Conservation (phyloP, 139 green algal genomes). For the Trebouxia sp. region DNA sequence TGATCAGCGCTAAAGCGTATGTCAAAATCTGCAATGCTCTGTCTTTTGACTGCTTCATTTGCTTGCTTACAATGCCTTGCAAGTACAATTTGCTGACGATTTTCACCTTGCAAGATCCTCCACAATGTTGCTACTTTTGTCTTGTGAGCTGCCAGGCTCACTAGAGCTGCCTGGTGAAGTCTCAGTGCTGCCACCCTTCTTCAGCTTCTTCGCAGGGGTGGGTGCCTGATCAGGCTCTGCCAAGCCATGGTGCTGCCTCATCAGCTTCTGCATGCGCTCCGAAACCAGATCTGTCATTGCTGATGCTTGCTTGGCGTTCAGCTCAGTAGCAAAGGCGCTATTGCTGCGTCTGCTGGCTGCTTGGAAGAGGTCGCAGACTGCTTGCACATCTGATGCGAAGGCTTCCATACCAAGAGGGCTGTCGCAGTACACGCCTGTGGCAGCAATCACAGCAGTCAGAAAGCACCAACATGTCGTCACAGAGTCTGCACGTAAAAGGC, state of each 20-base stretch:
- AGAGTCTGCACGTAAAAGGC: too few species aligned
- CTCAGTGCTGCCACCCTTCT: slow-evolving; percentile 12
- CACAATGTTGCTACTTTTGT: slow-evolving; percentile 9
- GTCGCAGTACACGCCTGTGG: slow-evolving; percentile 45
- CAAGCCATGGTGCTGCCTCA: slow-evolving; percentile 26
- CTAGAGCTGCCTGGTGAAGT: background rate
- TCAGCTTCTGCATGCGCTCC: slow-evolving; percentile 28
- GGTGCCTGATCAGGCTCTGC: slow-evolving; percentile 9
- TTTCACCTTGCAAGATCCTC: slow-evolving; percentile 45
- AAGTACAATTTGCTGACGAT: too few species aligned
- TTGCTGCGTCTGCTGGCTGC: slow-evolving; percentile 37
- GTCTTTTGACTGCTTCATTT: too few species aligned
- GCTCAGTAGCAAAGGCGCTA: slow-evolving; percentile 36
- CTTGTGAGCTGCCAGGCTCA: background rate
- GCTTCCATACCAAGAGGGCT: slow-evolving; percentile 40
- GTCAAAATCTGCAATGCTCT: too few species aligned
- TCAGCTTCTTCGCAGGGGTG: slow-evolving; percentile 15
- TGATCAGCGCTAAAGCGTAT: too few species aligned
- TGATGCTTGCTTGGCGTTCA: slow-evolving; percentile 16
- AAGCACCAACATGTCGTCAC: too few species aligned
- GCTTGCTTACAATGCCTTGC: too few species aligned
- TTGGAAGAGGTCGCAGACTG: slow-evolving; percentile 50
- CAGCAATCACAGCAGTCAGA: too few species aligned
- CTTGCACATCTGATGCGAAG: slow-evolving; percentile 53
- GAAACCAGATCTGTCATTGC: slow-evolving; percentile 38